Base-by-base conservation (phyloP, 495 filamentous ascomycete genomes). In the Amniculicola lignicola region DNA sequence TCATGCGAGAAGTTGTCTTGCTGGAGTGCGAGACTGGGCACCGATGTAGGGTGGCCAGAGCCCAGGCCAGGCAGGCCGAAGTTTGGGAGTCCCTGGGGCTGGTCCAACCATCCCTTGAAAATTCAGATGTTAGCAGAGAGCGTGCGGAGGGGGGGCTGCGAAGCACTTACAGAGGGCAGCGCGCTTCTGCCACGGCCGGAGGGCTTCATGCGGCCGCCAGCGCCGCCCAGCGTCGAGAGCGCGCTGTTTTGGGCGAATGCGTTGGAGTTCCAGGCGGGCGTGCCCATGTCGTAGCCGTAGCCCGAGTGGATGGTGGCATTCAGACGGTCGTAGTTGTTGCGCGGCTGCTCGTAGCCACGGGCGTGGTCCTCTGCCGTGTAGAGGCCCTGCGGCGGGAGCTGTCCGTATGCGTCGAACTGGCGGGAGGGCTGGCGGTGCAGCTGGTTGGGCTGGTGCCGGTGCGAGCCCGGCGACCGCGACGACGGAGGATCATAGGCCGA, bases 341-440 rank as follows among this genome's bases (percentile, higher is more conserved):
- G 65, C 40, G 43, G 49, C 44, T 51, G 42, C 16, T 63, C 55
- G 28, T 60, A 59, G 14, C 56, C 39, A 22, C 59, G 49, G 29
- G 58, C 43, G 38, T 59, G 58, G 40, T 66, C 66, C 18, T 68
- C 66, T n/a, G 57, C 54, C 2, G 53, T 59, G 57, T 66, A 66
- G n/a, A 66, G 55, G 33, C 51, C 56, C 27, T 51, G 63, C 16
- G 42, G 22, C 25, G 54, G 49, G 4, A 60, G 54, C 42, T 63
- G 59, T 22, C 63, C 63, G 48, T 66, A 68, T 16, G 59, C 60
- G 29, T 87, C 83, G 62, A 86, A 86, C 59, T 89, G 78, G 64
- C 83, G 73, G 61, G 84, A 83, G 59, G 86, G 70, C 68, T 87
- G 79, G 62, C 81, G 79, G 63, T 84, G 82, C 36, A 89, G 75